These are phyloP conservation scores for Corylus avellana DNA, from an alignment of 306 rosid species.

Conservation along the genomic window DNA sequence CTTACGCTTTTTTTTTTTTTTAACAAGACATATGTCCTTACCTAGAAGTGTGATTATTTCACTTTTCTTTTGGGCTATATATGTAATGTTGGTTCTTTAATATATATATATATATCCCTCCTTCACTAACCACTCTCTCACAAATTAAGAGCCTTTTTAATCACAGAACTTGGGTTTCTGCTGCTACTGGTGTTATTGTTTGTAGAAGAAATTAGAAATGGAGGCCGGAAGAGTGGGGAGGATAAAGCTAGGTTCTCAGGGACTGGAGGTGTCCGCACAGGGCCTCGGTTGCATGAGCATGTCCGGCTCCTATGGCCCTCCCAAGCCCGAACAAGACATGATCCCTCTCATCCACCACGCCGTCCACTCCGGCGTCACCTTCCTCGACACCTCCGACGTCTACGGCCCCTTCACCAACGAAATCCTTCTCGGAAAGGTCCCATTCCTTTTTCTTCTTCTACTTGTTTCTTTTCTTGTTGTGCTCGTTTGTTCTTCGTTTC, in stretches of 20 bases:
- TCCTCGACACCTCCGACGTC: conserved; percentile 62
- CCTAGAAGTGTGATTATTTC: too few relatives aligned
- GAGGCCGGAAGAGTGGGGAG: conserved; percentile 11
- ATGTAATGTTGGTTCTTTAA: too few relatives aligned
- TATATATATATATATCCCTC: too few relatives aligned
- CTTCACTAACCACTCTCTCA: conserved; percentile 8
- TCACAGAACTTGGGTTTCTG: too few relatives aligned
- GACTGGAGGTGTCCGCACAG: conserved; percentile 47
- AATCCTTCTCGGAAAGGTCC: conserved; percentile 46
- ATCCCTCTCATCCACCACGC: conserved; percentile 63
- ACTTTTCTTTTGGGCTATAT: too few relatives aligned
- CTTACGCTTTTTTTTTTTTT: too few relatives aligned
- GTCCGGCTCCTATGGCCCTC: conserved; percentile 63
- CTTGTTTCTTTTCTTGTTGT: background rate
- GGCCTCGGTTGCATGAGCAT: conserved; percentile 68
- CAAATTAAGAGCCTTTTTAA: too few relatives aligned
- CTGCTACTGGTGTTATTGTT: too few relatives aligned
- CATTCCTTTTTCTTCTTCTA: background rate
- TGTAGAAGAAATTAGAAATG: conserved; percentile 4
- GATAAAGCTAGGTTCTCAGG: conserved; percentile 42
- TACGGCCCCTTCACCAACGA: conserved; percentile 59
- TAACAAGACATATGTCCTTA: too few relatives aligned
- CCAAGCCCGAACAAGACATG: conserved; percentile 62
- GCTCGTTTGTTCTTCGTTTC: background rate
- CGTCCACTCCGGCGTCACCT: conserved; percentile 52